Evolutionary conservation across 768 basidiomycete species (phyloP), one percentile per base, ranked within the genome.

Genomic region (Scleroderma bovista): DNA sequence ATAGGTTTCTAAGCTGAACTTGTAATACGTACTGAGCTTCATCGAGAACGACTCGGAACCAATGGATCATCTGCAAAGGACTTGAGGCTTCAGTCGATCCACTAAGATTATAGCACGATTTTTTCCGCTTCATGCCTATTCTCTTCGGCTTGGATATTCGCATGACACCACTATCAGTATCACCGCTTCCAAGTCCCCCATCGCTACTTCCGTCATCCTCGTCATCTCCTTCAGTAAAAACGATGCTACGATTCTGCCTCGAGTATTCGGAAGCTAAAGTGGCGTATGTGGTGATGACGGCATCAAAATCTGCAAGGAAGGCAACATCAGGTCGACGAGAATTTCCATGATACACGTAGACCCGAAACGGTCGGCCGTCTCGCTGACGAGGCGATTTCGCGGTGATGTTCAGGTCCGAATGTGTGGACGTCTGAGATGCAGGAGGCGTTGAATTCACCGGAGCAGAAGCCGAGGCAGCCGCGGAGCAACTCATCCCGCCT

Each of bases 321-420:
- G 78, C 68, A n/a, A 93, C 81, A 62, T 97, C 93, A 19, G 86
- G 83, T 26, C 86, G 79, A 36, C 96, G 83, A 19, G 86, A 75
- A 65, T 91, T 88, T 34, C 96, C 96, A 60, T 99, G 96, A 64
- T 98, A 98, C 52, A 98, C 80, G 69, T 98, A 98, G 23, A 98
- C 85, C 31, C 84, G 82, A n/a, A 93, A 66, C 3, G 79, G 67
- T 37, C 72, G 73, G 19, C 80, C 81, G 52, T 75, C 68, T 29
- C 74, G 67, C 54, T 69, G 53, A 51, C 77, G 73, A 43, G 51
- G 52, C 15, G 60, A 43, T 39, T 73, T 67, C 2, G 48, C 26
- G 29, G 64, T 66, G 22, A 49, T 34, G 19, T 51, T 50, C 9
- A 46, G 10, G 20, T 65, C 67, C 32, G 68, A 66, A 23, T 66